Base-by-base conservation (phyloP, 2,329 filamentous ascomycete genomes). In the Zymoseptoria ardabiliae region DNA sequence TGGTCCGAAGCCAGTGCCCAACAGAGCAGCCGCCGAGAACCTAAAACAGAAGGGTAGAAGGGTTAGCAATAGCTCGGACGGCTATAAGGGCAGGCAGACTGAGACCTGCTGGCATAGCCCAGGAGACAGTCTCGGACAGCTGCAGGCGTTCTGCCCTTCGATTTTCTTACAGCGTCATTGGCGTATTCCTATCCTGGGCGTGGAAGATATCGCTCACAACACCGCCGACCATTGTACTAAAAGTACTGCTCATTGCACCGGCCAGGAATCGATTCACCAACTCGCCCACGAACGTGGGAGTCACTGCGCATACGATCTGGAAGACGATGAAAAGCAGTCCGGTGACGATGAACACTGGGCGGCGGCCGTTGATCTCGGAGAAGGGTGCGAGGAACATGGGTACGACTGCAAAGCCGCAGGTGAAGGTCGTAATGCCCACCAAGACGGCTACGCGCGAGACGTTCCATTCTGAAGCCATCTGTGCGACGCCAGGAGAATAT, bases 381-480 rank as follows among this genome's bases (percentile, higher is more conserved):
- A 96, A 87, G 0, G 92, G 92, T 0, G 92, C 92, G 0, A 96
- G 81, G 0, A 90, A 80, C 91, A 97, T 96, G 0, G 92, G 92
- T 0, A 90, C 88, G 22, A 91, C 73, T 0, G 82, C 90, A 66
- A 96, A 96, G 3, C 92, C 91, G 35, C 81, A 69, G 52, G 90
- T 94, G 73, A 94, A 97, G 0, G 85, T 83, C 0, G 91, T 95
- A 61, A 96, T 89, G 35, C 90, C 90, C 1, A 85, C 78, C 4
- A 88, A 77, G n/a, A 86, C 82, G 1, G 85, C 85, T n/a, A 88
- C 79, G 9, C 79, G 76, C 48, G 85, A 86, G 0, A 90, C 79
- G 3, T 81, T 73, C 75, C 89, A 90, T 68, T 89, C 82, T 1
- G 76, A 72, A 0, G 81, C 81, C 78, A 96, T 85, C 56, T 89